phyloP scores from a whole-genome alignment of 441 rosid genomes.

The Hura crepitans region DNA sequence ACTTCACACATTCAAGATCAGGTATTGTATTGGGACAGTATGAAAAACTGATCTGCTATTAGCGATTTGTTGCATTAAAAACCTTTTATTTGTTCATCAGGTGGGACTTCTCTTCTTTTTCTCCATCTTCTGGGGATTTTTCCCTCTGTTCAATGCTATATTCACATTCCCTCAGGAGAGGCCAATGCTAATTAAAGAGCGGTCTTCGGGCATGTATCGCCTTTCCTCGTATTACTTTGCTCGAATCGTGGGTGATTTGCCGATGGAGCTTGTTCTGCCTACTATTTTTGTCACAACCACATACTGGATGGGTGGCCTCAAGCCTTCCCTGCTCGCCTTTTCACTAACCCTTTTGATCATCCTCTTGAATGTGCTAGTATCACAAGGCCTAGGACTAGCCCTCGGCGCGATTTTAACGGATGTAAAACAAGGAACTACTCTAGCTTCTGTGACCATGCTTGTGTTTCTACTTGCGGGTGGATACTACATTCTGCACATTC shows the following conservation, averaged over 20 bases:
- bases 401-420: conserved; percentile 83
- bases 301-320: conserved; percentile 97
- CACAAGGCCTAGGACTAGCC: conserved; percentile 82
- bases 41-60: too few species aligned
- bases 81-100: conserved; percentile 49
- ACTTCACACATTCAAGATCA: conserved; percentile 71
- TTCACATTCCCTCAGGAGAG: conserved; percentile 87
- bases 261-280: conserved; percentile 92
- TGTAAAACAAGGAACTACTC: conserved; percentile 67
- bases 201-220: conserved; percentile 82
- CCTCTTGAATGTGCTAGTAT: conserved; percentile 71
- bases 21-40: too few species aligned
- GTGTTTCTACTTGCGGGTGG: conserved; percentile 78
- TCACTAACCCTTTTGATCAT: conserved; percentile 53
- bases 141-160: conserved; percentile 73
- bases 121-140: conserved; percentile 92
- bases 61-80: too few species aligned
- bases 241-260: conserved; percentile 70
- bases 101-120: conserved; percentile 84
- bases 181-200: conserved; percentile 72
- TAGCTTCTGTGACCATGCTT: conserved; percentile 77
- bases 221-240: conserved; percentile 81
- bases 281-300: conserved; percentile 64
- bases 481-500: conserved; percentile 82
- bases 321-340: conserved; percentile 59